Evolutionary conservation across 192 early-diverging fungal genomes (phyloP).

Genomic region (Rhizophagus clarus): DNA sequence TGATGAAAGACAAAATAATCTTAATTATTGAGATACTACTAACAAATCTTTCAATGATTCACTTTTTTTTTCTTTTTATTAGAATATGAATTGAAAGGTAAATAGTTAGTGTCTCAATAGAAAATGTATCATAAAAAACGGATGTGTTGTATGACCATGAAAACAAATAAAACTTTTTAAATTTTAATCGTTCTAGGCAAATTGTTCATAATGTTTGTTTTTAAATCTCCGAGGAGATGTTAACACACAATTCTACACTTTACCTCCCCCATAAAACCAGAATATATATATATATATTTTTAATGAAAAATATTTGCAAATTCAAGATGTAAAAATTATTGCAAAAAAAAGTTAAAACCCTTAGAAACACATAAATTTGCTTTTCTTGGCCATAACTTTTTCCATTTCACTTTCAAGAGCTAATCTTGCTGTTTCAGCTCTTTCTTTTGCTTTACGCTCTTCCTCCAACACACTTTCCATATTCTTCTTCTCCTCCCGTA

Average conservation of each 20-base stretch:
- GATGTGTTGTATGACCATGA: background rate
- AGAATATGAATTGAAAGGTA: background rate
- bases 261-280: background rate
- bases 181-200: background rate
- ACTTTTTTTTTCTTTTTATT: background rate
- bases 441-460: slow-evolving; percentile 53
- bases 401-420: slow-evolving; percentile 58
- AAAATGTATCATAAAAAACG: background rate
- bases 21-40: background rate
- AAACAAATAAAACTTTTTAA: too few species aligned
- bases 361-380: slow-evolving; percentile 64
- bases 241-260: background rate
- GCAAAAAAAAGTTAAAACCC: background rate
- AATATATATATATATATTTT: too few species aligned
- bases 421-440: slow-evolving; percentile 51
- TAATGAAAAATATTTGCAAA: too few species aligned
- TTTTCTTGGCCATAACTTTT: slow-evolving; percentile 55
- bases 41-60: background rate
- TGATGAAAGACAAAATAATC: background rate
- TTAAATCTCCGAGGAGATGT: background rate
- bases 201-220: background rate
- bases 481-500: slow-evolving; percentile 39
- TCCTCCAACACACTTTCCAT: slow-evolving; percentile 46
- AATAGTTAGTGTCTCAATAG: background rate
- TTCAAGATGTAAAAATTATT: background rate